Percentiles rank a stretch among this genome's conserved stretches.
Evolutionary conservation across 257 asterid genomes (phyloP).

Genomic region (Verbena officinalis): DNA sequence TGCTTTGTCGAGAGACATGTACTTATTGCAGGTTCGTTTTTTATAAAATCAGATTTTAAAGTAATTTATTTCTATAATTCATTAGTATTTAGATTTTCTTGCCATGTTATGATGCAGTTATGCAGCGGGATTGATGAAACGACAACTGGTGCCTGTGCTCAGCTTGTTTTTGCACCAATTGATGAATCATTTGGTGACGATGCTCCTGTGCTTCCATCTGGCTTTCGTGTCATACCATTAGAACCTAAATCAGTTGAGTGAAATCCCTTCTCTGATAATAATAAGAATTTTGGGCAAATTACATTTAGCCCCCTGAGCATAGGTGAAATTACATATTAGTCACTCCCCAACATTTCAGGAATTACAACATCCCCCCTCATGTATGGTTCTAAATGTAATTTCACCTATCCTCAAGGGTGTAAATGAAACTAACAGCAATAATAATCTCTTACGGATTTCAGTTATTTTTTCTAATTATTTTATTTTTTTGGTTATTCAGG

Average conservation of each 20-base stretch:
- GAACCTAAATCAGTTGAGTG: conserved; percentile 83
- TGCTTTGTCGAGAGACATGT: conserved; percentile 84
- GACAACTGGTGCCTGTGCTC: conserved; percentile 75
- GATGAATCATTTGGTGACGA: conserved; percentile 95
- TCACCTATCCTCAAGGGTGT: no score
- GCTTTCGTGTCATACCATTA: conserved; percentile 91
- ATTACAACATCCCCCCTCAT: no score
- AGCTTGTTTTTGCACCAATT: conserved; percentile 94
- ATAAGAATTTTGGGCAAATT: no score
- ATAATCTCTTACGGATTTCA: no score
- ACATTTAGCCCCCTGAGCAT: no score
- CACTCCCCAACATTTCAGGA: no score
- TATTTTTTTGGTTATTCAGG: conserved; percentile 43
- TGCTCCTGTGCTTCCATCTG: conserved; percentile 87
- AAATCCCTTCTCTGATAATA: conserved; percentile 9
- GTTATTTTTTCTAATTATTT: no score
- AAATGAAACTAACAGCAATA: no score
- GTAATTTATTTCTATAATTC: not conserved
- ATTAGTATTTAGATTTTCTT: conserved; percentile 5
- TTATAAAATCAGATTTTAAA: not conserved
- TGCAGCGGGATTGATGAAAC: conserved; percentile 92
- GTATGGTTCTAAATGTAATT: no score
- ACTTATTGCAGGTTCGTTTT: conserved; percentile 71
- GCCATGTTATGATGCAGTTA: conserved; percentile 46
- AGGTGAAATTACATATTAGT: no score